Percentiles rank a stretch among this genome's conserved stretches.
These are phyloP conservation scores for Verticillium dahliae DNA, from an alignment of 2,329 filamentous ascomycete species.

Conservation along the genomic window DNA sequence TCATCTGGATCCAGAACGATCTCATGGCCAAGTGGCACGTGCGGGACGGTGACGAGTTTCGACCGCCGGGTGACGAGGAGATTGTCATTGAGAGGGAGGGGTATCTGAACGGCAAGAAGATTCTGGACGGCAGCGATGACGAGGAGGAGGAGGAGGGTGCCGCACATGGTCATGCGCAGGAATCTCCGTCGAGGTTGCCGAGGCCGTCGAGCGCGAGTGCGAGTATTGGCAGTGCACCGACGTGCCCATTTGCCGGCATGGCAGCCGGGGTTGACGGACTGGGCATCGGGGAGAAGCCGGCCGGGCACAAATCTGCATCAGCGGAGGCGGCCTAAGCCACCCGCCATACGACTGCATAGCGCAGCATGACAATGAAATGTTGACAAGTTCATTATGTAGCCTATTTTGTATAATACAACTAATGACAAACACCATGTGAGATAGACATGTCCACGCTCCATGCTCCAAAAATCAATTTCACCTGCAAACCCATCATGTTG, in stretches of 20 bases:
- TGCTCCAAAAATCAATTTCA: neutral
- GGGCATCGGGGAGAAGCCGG: constrained; percentile 6
- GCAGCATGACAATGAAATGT: neutral
- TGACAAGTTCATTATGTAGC: neutral
- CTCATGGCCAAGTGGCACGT: constrained; percentile 80
- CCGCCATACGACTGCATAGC: neutral
- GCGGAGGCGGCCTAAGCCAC: neutral
- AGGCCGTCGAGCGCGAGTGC: constrained; percentile 11
- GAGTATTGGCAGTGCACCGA: neutral
- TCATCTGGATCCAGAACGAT: constrained; percentile 86
- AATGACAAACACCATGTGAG: neutral
- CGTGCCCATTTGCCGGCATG: constrained; percentile 19
- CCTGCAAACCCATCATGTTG: neutral
- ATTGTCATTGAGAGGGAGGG: constrained; percentile 54
- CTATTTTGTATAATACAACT: neutral
- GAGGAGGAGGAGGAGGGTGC: constrained; percentile 11
- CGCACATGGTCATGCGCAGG: neutral
- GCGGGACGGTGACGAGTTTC: constrained; percentile 58
- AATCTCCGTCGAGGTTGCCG: constrained; percentile 10
- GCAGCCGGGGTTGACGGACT: neutral
- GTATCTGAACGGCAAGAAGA: constrained; percentile 55
- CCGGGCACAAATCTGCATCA: neutral
- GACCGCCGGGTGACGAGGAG: constrained; percentile 32
- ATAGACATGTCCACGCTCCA: neutral
- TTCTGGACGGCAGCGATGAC: constrained; percentile 38